Evolutionary conservation across 345 rosid species (phyloP).

Genomic region (Noccaea caerulescens): DNA sequence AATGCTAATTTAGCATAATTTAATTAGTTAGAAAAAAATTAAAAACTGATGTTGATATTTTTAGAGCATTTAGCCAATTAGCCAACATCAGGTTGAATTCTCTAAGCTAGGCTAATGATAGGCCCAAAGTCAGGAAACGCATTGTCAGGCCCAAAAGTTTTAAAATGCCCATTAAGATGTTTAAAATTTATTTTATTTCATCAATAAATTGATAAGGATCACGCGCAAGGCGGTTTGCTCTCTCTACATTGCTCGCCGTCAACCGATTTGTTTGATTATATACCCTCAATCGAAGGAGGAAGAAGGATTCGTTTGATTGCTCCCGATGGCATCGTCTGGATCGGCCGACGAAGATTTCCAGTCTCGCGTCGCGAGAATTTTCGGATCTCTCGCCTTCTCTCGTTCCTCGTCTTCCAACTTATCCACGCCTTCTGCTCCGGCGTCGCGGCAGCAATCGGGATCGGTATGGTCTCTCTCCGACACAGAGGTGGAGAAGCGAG

Average conservation of each 20-base stretch:
- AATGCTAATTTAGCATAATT: too few relatives aligned
- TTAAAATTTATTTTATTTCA: background rate
- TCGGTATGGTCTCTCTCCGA: slow-evolving; percentile 57
- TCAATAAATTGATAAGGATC: slow-evolving; percentile 4
- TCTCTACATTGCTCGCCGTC: background rate
- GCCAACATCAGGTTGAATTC: background rate
- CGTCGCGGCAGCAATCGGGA: slow-evolving; percentile 32
- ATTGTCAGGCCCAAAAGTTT: background rate
- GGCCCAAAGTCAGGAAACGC: background rate
- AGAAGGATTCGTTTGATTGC: background rate
- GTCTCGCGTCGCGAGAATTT: slow-evolving; percentile 56
- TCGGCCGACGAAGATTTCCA: slow-evolving; percentile 57
- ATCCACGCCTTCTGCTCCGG: slow-evolving; percentile 28
- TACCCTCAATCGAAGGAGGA: too few relatives aligned
- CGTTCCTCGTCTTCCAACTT: slow-evolving; percentile 42
- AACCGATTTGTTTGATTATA: slow-evolving; percentile 14
- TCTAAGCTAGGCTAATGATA: background rate
- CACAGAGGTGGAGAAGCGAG: slow-evolving; percentile 40
- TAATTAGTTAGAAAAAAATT: too few relatives aligned
- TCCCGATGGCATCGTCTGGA: slow-evolving; percentile 47
- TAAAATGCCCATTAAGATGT: background rate
- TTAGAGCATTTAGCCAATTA: too few relatives aligned
- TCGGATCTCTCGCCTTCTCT: slow-evolving; percentile 62
- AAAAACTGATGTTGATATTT: too few relatives aligned
- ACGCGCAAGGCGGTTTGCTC: slow-evolving; percentile 25